Conservation (phyloP, 345 rosid genomes). For the Gynandropsis gynandra region DNA sequence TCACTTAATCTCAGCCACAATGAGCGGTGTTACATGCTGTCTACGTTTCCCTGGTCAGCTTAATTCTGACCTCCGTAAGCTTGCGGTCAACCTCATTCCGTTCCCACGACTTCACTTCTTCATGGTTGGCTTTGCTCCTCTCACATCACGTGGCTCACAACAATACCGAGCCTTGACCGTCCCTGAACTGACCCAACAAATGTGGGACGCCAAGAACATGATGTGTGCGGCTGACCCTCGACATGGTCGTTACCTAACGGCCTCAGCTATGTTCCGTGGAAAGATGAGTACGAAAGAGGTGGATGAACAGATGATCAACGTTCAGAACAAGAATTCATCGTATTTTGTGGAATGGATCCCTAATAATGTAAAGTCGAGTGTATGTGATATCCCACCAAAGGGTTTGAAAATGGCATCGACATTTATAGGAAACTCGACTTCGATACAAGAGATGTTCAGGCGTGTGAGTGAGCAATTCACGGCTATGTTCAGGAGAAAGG, state of each 20-base stretch:
- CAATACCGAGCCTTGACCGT: conserved; percentile 38
- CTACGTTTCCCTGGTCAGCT: conserved; percentile 53
- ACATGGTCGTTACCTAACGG: conserved; percentile 42
- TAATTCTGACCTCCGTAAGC: conserved; percentile 44
- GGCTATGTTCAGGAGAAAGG: conserved; percentile 27
- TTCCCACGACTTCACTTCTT: conserved; percentile 48
- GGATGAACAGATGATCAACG: conserved; percentile 28
- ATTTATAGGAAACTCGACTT: conserved; percentile 23
- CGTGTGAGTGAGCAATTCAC: conserved; percentile 27
- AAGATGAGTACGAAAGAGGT: conserved; percentile 30
- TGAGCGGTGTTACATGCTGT: conserved; percentile 52
- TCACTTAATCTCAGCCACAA: conserved; percentile 45
- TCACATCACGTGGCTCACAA: conserved; percentile 40
- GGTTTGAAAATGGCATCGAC: conserved; percentile 26
- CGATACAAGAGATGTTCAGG: conserved; percentile 28
- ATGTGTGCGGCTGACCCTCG: conserved; percentile 48
- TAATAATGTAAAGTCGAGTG: conserved; percentile 27
- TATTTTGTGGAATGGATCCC: conserved; percentile 33
- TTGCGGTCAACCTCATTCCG: conserved; percentile 39
- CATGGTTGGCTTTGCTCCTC: conserved; percentile 48
- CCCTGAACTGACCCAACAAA: conserved; percentile 38
- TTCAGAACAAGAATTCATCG: conserved; percentile 27
- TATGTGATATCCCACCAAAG: conserved; percentile 26
- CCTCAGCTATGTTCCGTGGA: conserved; percentile 38
- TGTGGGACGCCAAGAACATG: conserved; percentile 47